Evolutionary conservation across 345 rosid genomes (phyloP).

Genomic region (Psidium friedrichsthalianum): DNA sequence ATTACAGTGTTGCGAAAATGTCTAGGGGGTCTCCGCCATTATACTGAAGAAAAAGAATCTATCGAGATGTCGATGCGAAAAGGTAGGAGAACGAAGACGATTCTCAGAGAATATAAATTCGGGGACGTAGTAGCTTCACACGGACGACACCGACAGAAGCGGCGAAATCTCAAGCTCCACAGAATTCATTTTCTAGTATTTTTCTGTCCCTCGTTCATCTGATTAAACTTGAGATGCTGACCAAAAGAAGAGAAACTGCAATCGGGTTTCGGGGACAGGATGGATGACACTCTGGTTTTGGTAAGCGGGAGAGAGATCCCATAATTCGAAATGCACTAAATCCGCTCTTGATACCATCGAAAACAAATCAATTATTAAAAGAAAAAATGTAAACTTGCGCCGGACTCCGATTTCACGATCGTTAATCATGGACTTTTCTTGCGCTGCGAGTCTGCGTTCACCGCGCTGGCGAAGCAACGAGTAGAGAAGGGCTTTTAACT

Average conservation of each 20-base stretch:
- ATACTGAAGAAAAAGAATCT: not conserved
- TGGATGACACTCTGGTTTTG: not conserved
- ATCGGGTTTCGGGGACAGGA: not conserved
- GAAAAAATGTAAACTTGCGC: not conserved
- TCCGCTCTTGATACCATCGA: not conserved
- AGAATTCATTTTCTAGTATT: not conserved
- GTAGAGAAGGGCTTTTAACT: not conserved
- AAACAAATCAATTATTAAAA: not conserved
- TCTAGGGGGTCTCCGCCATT: not conserved
- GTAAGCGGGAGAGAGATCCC: not conserved
- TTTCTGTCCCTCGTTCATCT: not conserved
- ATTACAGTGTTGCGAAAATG: not conserved
- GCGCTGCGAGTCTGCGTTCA: not conserved
- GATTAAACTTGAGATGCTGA: not conserved
- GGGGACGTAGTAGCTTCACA: not conserved
- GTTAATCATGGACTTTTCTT: not conserved
- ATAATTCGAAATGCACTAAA: not conserved
- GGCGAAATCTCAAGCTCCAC: not conserved
- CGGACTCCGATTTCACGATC: not conserved
- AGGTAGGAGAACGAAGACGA: not conserved
- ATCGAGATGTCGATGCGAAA: not conserved
- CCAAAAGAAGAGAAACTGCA: not conserved
- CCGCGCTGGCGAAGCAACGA: not conserved
- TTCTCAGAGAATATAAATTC: not conserved
- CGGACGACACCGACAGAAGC: not conserved